phyloP scores from a whole-genome alignment of 345 rosid genomes.

The Trapa incisa region DNA sequence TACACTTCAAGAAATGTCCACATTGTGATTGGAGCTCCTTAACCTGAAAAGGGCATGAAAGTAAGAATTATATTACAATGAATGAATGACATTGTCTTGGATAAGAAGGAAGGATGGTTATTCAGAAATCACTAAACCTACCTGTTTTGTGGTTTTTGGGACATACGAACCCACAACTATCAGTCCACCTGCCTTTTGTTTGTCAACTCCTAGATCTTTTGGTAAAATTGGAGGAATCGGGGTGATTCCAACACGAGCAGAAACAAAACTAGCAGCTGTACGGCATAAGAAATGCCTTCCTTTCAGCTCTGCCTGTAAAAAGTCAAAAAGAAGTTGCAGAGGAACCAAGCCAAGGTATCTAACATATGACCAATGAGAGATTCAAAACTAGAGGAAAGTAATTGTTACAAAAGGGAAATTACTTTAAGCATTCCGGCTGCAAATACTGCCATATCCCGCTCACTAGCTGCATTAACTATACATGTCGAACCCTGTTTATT shows the following conservation, averaged over 20 bases:
- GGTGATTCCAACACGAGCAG: constrained; percentile 76
- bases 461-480: constrained; percentile 90
- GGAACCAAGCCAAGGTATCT: constrained; percentile 8
- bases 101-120: constrained; percentile 7
- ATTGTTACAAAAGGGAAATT: constrained; percentile 7
- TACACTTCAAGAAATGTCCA: constrained; percentile 42
- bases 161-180: constrained; percentile 95
- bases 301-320: constrained; percentile 71
- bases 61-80: neutral
- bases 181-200: constrained; percentile 60
- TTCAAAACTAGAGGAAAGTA: no score
- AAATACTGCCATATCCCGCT: constrained; percentile 90
- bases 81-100: neutral
- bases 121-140: constrained; percentile 13
- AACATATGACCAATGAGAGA: neutral
- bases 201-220: constrained; percentile 52
- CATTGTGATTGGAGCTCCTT: constrained; percentile 66
- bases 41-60: constrained; percentile 30
- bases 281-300: constrained; percentile 89
- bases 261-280: constrained; percentile 92
- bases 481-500: constrained; percentile 66
- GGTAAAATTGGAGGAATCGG: constrained; percentile 70
- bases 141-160: constrained; percentile 96
- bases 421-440: constrained; percentile 91
- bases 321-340: constrained; percentile 9